Evolutionary conservation across 2,329 filamentous ascomycete genomes (phyloP), one percentile per base, ranked within the genome.

Genomic region (Cytospora leucostoma): DNA sequence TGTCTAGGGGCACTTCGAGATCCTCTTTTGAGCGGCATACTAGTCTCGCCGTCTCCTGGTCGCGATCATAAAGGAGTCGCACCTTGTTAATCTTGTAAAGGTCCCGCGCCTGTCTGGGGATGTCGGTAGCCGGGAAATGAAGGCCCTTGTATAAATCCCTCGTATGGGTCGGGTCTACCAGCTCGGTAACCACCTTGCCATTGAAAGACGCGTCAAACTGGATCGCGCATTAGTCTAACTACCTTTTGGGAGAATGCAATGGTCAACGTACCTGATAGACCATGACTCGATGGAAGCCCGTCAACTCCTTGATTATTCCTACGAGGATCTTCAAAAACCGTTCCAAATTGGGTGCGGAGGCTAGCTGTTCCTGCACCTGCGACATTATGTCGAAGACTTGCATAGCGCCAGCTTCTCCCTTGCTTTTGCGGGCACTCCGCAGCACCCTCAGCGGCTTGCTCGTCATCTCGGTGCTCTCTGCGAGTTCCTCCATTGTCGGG

Each of bases 321-420:
- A 94, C 90, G 3, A 95, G 76, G 7, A 93, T 88, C 70, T 95
- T 94, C 44, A 96, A 78, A 64, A 97, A 92, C 1, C 75, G 80
- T 1, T 92, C 87, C 0, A 96, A 78, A 65, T 83, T 88, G 0
- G 86, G 80, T 1, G 92, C 91, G 33, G 86, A 84, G 5, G 90
- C 85, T 13, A 97, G 79, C 73, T 96, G 93, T 69, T 96, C 92
- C 72, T 96, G 92, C 0, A 97, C 89, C 72, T 97, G 93, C 1
- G 90, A 92, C 85, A 96, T 91, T 67, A 96, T 93, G 74, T 92
- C 93, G 75, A 96, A 96, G 1, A 95, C 90, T 70, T 96, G 90
- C 88, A 95, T 95, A 0, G 90, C 90, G 6, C 89, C 89, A 53
- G 91, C 90, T 71, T 95, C 91, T 7, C 90, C 91, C 68, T 87